Conservation (phyloP, 305 asterid species). For the Fraxinus angustifolia region DNA sequence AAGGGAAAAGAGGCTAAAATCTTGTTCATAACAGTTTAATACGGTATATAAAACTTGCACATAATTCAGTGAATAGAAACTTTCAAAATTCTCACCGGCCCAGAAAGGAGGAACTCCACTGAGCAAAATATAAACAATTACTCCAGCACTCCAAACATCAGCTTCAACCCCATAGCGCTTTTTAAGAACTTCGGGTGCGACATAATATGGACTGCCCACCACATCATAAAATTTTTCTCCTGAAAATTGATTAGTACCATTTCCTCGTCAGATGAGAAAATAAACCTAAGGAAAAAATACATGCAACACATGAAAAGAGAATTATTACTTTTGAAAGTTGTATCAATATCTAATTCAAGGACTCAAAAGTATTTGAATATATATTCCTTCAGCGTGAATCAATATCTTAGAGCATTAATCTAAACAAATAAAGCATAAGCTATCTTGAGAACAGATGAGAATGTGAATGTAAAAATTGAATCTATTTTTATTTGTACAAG, state of each 20-base stretch:
- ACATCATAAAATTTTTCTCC: constrained; percentile 63
- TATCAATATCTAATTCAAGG: neutral
- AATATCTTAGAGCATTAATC: neutral
- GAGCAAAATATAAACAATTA: constrained; percentile 66
- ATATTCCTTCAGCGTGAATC: neutral
- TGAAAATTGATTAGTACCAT: constrained; percentile 22
- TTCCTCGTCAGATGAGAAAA: neutral
- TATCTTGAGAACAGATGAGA: constrained; percentile 12
- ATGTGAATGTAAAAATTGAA: neutral
- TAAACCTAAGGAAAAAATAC: neutral
- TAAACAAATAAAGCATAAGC: constrained; percentile 1
- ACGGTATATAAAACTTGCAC: neutral
- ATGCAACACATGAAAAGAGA: neutral
- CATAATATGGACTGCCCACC: constrained; percentile 83
- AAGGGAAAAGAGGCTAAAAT: neutral
- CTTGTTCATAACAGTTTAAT: neutral
- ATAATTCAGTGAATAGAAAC: constrained; percentile 5
- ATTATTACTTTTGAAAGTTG: neutral
- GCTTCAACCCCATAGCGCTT: constrained; percentile 71
- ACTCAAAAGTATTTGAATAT: constrained; percentile 3
- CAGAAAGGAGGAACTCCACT: constrained; percentile 85
- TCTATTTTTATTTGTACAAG: neutral
- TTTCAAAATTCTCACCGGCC: constrained; percentile 52
- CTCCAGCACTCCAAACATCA: constrained; percentile 84
- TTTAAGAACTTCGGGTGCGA: constrained; percentile 75